These are phyloP conservation scores for Maudiozyma serrabonitensis DNA, from an alignment of 805 yeast species.

Conservation along the genomic window DNA sequence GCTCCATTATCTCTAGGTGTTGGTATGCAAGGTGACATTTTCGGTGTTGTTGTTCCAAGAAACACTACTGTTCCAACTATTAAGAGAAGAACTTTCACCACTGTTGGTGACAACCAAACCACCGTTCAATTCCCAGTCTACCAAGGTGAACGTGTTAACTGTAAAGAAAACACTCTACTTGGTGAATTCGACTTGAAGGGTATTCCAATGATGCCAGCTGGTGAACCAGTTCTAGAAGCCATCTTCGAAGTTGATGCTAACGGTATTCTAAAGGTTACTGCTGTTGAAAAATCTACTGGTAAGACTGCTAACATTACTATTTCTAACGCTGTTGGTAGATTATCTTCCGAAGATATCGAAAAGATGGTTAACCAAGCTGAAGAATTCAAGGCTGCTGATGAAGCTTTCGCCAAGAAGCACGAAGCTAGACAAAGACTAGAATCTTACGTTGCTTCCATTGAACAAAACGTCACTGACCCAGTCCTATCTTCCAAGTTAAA, in stretches of 20 bases:
- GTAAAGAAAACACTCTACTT: slow-evolving; percentile 91
- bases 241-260: slow-evolving; percentile 98
- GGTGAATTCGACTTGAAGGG: slow-evolving; percentile 98
- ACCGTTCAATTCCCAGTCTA: slow-evolving; percentile 97
- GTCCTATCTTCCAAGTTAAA: slow-evolving; percentile 94
- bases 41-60: slow-evolving; percentile 98
- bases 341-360: slow-evolving; percentile 85
- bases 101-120: slow-evolving; percentile 97
- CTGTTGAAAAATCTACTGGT: slow-evolving; percentile 97
- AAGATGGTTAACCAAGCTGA: slow-evolving; percentile 86
- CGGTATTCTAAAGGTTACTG: slow-evolving; percentile 99
- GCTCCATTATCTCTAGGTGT: slow-evolving; percentile 98
- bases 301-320: slow-evolving; percentile 96
- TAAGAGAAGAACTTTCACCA: slow-evolving; percentile 98
- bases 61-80: slow-evolving; percentile 99
- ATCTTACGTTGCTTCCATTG: slow-evolving; percentile 94
- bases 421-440: slow-evolving; percentile 99
- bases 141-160: slow-evolving; percentile 99
- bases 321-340: slow-evolving; percentile 98
- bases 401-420: slow-evolving; percentile 84
- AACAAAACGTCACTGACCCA: slow-evolving; percentile 96
- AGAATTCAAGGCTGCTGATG: slow-evolving; percentile 97
- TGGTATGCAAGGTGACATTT: slow-evolving; percentile 99
- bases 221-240: slow-evolving; percentile 98
- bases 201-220: slow-evolving; percentile 97